Conservation (phyloP, 805 yeast genomes). For the Clavispora fructus region DNA sequence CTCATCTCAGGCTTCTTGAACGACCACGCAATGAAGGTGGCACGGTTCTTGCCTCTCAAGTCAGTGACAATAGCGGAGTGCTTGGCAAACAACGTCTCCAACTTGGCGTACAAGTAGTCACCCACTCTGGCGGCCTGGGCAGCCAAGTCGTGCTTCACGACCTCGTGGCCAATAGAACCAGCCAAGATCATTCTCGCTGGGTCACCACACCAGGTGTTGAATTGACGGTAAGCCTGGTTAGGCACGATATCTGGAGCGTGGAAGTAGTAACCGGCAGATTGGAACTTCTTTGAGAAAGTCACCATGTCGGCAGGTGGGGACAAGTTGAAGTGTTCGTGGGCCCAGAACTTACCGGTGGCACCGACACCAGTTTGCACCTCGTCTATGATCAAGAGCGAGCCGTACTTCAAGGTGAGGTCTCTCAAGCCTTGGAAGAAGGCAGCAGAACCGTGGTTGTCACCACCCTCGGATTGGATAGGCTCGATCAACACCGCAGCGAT, state of each 20-base stretch:
- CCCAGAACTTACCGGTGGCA: constrained; percentile 84
- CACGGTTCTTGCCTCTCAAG: constrained; percentile 71
- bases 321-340: constrained; percentile 79
- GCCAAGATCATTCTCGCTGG: constrained; percentile 76
- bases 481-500: constrained; percentile 87
- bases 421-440: constrained; percentile 79
- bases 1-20: constrained; percentile 49
- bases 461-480: constrained; percentile 91
- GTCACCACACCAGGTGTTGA: constrained; percentile 94
- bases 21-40: constrained; percentile 83
- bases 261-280: constrained; percentile 84
- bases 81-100: constrained; percentile 47
- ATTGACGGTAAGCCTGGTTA: constrained; percentile 76
- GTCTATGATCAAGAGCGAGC: constrained; percentile 69
- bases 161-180: constrained; percentile 65
- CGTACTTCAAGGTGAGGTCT: constrained; percentile 66
- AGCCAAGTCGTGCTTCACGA: constrained; percentile 55
- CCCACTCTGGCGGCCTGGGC: constrained; percentile 58
- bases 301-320: constrained; percentile 77
- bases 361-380: constrained; percentile 91
- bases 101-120: constrained; percentile 53
- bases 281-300: constrained; percentile 84
- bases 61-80: constrained; percentile 50
- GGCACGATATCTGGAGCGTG: constrained; percentile 70
- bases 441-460: constrained; percentile 80